These are phyloP conservation scores for Ceratocystis eucalypticola DNA, from an alignment of 2,329 filamentous ascomycete genomes.

Conservation along the genomic window DNA sequence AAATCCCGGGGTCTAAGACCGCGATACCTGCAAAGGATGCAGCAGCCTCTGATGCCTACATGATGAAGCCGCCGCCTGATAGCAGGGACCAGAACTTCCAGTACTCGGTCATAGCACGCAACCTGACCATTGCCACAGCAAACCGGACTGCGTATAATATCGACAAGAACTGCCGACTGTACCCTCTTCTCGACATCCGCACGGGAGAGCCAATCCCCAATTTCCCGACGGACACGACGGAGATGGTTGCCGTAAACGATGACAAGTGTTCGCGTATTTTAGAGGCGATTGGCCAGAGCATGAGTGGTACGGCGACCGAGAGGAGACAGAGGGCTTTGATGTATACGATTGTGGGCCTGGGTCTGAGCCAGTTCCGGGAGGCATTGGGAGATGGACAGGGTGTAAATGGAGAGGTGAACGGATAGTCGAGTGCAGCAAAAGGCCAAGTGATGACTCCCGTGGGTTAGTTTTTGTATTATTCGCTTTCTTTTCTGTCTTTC, in stretches of 20 bases:
- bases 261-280: constrained; percentile 1
- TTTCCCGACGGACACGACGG: neutral
- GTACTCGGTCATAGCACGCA: constrained; percentile 1
- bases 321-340: constrained; percentile 7
- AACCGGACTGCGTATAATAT: constrained; percentile 13
- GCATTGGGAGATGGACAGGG: neutral
- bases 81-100: constrained; percentile 1
- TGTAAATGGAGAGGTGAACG: neutral
- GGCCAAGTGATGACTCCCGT: no score
- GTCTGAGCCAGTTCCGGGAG: neutral
- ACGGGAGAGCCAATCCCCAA: neutral
- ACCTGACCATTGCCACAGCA: constrained; percentile 12
- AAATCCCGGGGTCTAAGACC: neutral
- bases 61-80: neutral
- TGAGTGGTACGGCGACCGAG: neutral
- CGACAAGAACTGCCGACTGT: constrained; percentile 8
- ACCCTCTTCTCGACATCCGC: constrained; percentile 8
- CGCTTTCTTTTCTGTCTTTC: no score
- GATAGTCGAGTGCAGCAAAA: neutral
- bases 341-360: constrained; percentile 6
- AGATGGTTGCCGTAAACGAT: neutral
- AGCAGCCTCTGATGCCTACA: neutral
- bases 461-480: no score
- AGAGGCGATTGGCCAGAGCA: constrained; percentile 1
- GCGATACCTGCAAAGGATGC: neutral